Evolutionary conservation across 2,329 filamentous ascomycete genomes (phyloP), one percentile per base, ranked within the genome.

Genomic region (Cryphonectria parasitica): DNA sequence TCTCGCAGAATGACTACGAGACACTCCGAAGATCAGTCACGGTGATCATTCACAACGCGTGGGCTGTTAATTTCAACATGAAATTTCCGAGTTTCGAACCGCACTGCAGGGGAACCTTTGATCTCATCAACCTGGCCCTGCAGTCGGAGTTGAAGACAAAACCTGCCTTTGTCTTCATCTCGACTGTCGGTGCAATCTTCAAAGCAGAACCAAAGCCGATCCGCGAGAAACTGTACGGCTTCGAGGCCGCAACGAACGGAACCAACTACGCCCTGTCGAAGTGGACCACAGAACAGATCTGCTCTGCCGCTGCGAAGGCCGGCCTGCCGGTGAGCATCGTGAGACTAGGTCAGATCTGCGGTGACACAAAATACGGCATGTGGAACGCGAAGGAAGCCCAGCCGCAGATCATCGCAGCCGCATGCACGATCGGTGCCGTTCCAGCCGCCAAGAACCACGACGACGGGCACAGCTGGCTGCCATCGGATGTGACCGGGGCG

Each of bases 251-350:
- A 19, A 13, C 25, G 3, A 41, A 25, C 34, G 61, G 36, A 1
- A 45, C 39, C n/a, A 64, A 64, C 25, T 64, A 45, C 6, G 22
- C n/a, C 15, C 13, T 41, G 15, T 45, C 61, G 19, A 45, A 64
- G 25, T 64, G 61, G 61, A 45, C 61, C 22, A 45, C 39, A 13
- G 69, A 71, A 25, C 69, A 65, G 60, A 36, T 71, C 17, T 61
- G 68, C 11, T 49, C 64, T 22, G 54, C 67, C 17, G 68, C 68
- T 17, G 68, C 54, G 11, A 52, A 41, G 17, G 36, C 39, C 17
- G 15, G 36, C 2, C 41, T 64, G 22, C 8, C 61, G 17, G 31
- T 28, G n/a, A 63, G 65, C 39, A 61, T 67, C 17, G 43, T 64
- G 22, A n/a, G 61, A 2, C 15, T 64, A 17, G 61, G 39, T 22